A percentile compares a stretch with the other conserved stretches of the same genome.
phyloP scores from a whole-genome alignment of 1,139 yeast genomes.

The Blastobotrys persicus region DNA sequence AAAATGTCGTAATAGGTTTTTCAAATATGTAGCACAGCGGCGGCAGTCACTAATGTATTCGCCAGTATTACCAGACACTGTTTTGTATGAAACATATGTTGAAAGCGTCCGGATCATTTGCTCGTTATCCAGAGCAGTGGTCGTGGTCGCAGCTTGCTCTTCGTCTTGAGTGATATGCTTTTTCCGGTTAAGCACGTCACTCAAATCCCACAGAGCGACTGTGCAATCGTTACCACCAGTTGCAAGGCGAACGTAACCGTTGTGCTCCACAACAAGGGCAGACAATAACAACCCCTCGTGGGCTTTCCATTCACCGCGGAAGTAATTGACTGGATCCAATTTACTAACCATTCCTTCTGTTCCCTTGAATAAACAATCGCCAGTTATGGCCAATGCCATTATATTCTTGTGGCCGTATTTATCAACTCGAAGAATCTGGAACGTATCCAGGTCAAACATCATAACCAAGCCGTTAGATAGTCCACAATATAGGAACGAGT shows the following conservation, averaged over 20 bases:
- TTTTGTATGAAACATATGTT: constrained; percentile 63
- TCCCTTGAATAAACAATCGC: constrained; percentile 55
- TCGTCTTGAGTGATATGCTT: not conserved
- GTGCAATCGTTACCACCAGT: constrained; percentile 64
- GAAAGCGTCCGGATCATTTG: constrained; percentile 61
- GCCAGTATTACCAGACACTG: constrained; percentile 73
- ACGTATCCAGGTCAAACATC: constrained; percentile 81
- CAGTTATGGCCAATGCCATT: constrained; percentile 51
- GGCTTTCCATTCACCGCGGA: constrained; percentile 35
- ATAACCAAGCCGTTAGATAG: constrained; percentile 67
- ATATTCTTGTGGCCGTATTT: constrained; percentile 48
- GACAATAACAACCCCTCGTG: constrained; percentile 36
- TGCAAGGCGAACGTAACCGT: constrained; percentile 19
- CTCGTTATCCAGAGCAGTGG: constrained; percentile 47
- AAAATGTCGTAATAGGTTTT: constrained; percentile 57
- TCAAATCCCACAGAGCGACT: constrained; percentile 57
- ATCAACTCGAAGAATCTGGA: constrained; percentile 56
- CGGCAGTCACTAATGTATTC: constrained; percentile 74
- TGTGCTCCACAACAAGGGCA: constrained; percentile 25
- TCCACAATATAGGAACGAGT: constrained; percentile 75
- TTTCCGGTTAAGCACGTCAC: constrained; percentile 21
- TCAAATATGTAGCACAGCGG: constrained; percentile 77
- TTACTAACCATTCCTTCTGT: constrained; percentile 40
- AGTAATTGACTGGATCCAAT: constrained; percentile 34
- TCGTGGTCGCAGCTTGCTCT: not conserved